Evolutionary conservation across 805 yeast genomes (phyloP), one percentile per base, ranked within the genome.

Genomic region (Pichia nanzhaoensis): DNA sequence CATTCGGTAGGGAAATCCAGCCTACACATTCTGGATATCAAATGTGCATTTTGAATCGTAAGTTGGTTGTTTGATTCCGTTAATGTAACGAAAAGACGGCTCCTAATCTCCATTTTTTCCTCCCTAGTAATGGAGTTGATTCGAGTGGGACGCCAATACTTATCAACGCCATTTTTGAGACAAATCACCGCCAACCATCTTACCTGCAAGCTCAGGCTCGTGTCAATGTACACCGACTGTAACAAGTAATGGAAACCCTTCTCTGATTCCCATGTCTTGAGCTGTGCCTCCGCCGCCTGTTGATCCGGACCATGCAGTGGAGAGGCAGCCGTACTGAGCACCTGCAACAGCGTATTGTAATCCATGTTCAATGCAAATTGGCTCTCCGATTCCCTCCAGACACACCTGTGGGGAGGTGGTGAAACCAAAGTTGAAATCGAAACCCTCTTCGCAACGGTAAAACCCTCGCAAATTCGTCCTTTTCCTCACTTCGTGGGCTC

Each of bases 111-210:
- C 0, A 49, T 49, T 59, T 89, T 91, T 56, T 89, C 97, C 16
- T 83, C 87, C 39, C 72, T 74, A 2, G 72, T 52, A 17, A 83
- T 72, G 0, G 78, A 69, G 50, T 61, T 58, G 30, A 70, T 65
- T 17, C 86, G 70, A 0, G 87, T 70, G 1, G 82, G 69, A 47
- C 96, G 70, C 98, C 99, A 91, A 56, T 78, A 78, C 57, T 76
- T 78, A 16, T 87, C 95, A 18, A 88, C 70, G 1, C 95, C 95
- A 61, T 91, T 91, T 58, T 93, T 91, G 63, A 91, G 79, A 51
- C 84, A 84, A 35, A 91, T 91, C 1, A 88, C 73, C 0, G 95
- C 89, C 21, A 90, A 67, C 95, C 96, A 89, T 55, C 98, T 70
- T 7, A 79, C 68, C 47, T 84, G 85, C 27, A 83, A 63, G 0